Percentiles rank a stretch among this genome's conserved stretches.
phyloP scores from a whole-genome alignment of 345 rosid genomes.

The Isatis tinctoria region DNA sequence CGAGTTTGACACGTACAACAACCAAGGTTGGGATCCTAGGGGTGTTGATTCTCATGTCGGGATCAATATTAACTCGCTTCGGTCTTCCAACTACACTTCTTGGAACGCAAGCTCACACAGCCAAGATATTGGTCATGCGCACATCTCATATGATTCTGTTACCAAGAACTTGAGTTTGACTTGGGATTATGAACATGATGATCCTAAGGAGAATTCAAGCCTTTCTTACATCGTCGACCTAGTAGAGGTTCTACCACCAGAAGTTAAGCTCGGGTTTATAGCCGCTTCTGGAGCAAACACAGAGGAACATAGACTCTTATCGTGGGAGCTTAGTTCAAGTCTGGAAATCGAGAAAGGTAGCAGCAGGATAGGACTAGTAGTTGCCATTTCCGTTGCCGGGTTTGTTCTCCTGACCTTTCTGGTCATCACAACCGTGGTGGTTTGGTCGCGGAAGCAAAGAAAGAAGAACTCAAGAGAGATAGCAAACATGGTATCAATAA shows the following conservation, averaged over 20 bases:
- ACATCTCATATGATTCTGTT: slow-evolving; percentile 29
- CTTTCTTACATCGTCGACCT: slow-evolving; percentile 39
- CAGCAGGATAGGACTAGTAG: background rate
- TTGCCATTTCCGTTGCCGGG: slow-evolving; percentile 14
- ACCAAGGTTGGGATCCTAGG: slow-evolving; percentile 35
- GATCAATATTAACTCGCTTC: background rate
- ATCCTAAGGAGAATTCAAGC: slow-evolving; percentile 20
- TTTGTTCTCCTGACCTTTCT: background rate
- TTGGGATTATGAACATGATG: slow-evolving; percentile 26
- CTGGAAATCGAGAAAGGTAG: slow-evolving; percentile 6
- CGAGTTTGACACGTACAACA: slow-evolving; percentile 34
- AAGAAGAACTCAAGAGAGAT: background rate
- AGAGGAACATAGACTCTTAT: slow-evolving; percentile 25
- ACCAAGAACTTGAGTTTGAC: slow-evolving; percentile 37
- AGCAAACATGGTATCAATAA: slow-evolving; percentile 22
- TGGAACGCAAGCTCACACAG: slow-evolving; percentile 36
- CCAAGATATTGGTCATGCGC: slow-evolving; percentile 22
- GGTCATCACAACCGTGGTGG: background rate
- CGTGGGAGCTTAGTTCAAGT: slow-evolving; percentile 40
- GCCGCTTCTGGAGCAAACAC: slow-evolving; percentile 28
- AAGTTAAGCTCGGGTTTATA: slow-evolving; percentile 39
- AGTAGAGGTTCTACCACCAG: slow-evolving; percentile 29
- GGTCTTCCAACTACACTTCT: slow-evolving; percentile 1
- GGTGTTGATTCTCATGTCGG: slow-evolving; percentile 28
- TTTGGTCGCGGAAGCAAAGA: slow-evolving; percentile 7